These are phyloP conservation scores for Boeremia exigua DNA, from an alignment of 2,329 filamentous ascomycete genomes.

Conservation along the genomic window DNA sequence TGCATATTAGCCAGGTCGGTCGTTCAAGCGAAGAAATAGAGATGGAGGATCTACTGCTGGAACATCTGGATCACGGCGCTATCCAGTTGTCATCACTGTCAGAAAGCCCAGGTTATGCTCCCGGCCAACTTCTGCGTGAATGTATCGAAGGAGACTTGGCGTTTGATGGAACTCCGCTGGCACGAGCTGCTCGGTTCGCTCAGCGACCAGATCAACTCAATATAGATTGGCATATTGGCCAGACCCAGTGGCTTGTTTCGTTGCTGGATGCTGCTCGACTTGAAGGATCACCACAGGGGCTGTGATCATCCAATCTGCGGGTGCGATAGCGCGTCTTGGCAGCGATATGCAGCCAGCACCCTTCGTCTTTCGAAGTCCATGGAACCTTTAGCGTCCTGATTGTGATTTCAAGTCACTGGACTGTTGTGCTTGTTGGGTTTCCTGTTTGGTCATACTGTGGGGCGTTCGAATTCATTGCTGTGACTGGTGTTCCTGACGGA, in stretches of 20 bases:
- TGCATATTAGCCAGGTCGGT: neutral
- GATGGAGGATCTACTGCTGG: conserved; percentile 1
- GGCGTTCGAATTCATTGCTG: too few relatives aligned
- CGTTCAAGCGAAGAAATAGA: neutral
- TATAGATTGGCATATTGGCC: conserved; percentile 5
- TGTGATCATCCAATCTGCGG: neutral
- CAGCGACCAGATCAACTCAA: neutral
- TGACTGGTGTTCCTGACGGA: too few relatives aligned
- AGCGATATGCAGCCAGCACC: too few relatives aligned
- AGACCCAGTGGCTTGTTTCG: conserved; percentile 7
- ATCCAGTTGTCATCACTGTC: neutral
- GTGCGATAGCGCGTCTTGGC: neutral
- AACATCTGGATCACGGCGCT: neutral
- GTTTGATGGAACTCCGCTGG: conserved; percentile 14
- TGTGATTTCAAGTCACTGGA: too few relatives aligned
- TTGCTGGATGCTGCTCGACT: conserved; percentile 2
- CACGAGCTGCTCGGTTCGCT: conserved; percentile 17
- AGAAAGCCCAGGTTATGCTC: neutral
- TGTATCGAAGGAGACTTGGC: conserved; percentile 13
- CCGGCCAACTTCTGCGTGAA: conserved; percentile 9
- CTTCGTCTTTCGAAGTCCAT: too few relatives aligned
- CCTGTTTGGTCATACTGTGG: too few relatives aligned
- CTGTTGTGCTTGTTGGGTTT: too few relatives aligned
- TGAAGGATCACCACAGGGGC: neutral
- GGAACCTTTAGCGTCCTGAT: too few relatives aligned